Percentiles rank a stretch among this genome's conserved stretches.
phyloP scores from a whole-genome alignment of 306 rosid species.

The Prunus kanzakura region DNA sequence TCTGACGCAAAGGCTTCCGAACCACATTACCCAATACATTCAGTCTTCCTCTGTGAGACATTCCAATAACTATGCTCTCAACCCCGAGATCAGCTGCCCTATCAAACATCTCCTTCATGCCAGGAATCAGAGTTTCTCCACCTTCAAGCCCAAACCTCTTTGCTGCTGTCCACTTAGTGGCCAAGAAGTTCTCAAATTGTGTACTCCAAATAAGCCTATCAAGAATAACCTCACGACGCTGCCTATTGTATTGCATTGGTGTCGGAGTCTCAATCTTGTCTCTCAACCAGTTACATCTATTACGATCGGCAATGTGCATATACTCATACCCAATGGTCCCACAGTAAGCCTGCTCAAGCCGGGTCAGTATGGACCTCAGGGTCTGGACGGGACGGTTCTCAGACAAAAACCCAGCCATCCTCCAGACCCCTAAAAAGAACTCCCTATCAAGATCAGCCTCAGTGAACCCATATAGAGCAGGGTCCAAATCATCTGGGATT shows the following conservation, averaged over 20 bases:
- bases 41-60: constrained; percentile 84
- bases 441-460: constrained; percentile 98
- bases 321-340: constrained; percentile 94
- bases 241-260: constrained; percentile 55
- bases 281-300: constrained; percentile 88
- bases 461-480: constrained; percentile 78
- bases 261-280: constrained; percentile 88
- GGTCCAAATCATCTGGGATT: constrained; percentile 78
- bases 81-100: constrained; percentile 92
- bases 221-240: constrained; percentile 83
- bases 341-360: constrained; percentile 96
- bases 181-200: constrained; percentile 87
- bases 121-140: constrained; percentile 85
- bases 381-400: constrained; percentile 97
- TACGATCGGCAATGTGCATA: constrained; percentile 88
- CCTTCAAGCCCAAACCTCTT: constrained; percentile 98
- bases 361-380: constrained; percentile 81
- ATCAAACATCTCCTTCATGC: constrained; percentile 97
- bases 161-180: constrained; percentile 90
- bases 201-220: constrained; percentile 96
- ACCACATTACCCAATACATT: constrained; percentile 93
- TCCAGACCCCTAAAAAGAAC: constrained; percentile 95
- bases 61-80: constrained; percentile 96
- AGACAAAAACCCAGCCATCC: constrained; percentile 91
- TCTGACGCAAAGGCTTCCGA: constrained; percentile 86